phyloP scores from a whole-genome alignment of 306 rosid species.

The Cicer judaicum region DNA sequence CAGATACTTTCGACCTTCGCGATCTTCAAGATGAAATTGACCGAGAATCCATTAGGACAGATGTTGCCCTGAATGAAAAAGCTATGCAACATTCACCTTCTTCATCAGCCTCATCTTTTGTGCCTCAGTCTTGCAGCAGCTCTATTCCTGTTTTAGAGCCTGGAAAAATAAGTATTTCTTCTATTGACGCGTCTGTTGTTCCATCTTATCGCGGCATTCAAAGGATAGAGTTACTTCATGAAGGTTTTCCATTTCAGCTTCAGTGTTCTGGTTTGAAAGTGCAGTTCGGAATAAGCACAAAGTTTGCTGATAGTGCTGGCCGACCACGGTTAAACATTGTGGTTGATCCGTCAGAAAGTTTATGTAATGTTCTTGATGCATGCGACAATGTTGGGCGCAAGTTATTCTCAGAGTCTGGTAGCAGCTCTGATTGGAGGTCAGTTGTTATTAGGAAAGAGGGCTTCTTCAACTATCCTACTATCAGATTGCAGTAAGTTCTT shows the following conservation, averaged over 20 bases:
- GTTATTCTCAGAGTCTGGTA: slow-evolving; percentile 62
- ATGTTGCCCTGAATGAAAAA: slow-evolving; percentile 54
- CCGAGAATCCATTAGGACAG: slow-evolving; percentile 49
- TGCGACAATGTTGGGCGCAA: slow-evolving; percentile 67
- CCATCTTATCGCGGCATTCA: slow-evolving; percentile 61
- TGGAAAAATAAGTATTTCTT: slow-evolving; percentile 58
- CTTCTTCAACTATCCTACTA: slow-evolving; percentile 72
- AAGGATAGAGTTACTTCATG: slow-evolving; percentile 72
- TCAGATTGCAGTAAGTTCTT: slow-evolving; percentile 89
- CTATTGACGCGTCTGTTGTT: slow-evolving; percentile 64
- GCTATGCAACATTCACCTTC: slow-evolving; percentile 47
- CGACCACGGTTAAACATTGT: slow-evolving; percentile 74
- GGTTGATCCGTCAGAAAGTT: slow-evolving; percentile 63
- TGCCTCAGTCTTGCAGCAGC: slow-evolving; percentile 40
- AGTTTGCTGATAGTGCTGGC: slow-evolving; percentile 75
- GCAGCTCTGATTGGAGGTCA: slow-evolving; percentile 81
- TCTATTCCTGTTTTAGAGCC: slow-evolving; percentile 58
- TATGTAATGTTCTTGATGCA: slow-evolving; percentile 79
- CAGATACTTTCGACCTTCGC: slow-evolving; percentile 56
- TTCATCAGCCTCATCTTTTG: slow-evolving; percentile 51
- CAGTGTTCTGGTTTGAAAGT: slow-evolving; percentile 68
- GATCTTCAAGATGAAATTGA: slow-evolving; percentile 48
- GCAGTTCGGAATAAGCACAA: slow-evolving; percentile 80
- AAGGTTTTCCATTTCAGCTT: slow-evolving; percentile 69
- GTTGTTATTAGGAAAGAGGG: slow-evolving; percentile 75